Evolutionary conservation across 257 asterid genomes (phyloP), one percentile per base, ranked within the genome.

Genomic region (Oldenlandia corymbosa): DNA sequence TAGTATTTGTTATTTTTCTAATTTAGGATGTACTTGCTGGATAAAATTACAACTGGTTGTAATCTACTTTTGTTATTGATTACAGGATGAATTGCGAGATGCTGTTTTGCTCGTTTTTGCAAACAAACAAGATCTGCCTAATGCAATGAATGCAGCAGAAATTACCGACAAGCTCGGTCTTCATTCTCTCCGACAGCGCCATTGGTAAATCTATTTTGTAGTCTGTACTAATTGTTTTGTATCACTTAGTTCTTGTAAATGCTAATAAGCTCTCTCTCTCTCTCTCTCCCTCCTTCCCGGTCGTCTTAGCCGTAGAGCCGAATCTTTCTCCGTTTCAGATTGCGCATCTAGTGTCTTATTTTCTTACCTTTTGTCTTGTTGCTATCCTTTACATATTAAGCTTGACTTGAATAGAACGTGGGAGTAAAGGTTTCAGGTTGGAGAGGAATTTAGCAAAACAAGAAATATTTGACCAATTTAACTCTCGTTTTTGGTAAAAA

Each of bases 91-190:
- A 20, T 43, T 77, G 66, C 64, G 82, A n/a, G 82, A 77, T 49
- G 79, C 82, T 51, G 82, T 77, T 42, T 59, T 77, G 71, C 79
- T 77, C 21, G 82, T 77, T 23, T 77, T 77, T 66, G 82, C 82
- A 17, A 77, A 77, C 55, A 77, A 77, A 63, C 82, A 77, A 47
- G 82, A 77, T 73, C 73, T 77, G 64, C 82, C 82, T 7, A 77
- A 77, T 73, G 81, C 81, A 47, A 76, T 76, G 81, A 76, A 76
- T 65, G 81, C 81, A 26, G 81, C 81, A 16, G 81, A 76, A 58
- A 76, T 76, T 32, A 76, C 81, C 53, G 81, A 76, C 67, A 76
- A 76, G 58, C 81, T 76, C 36, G 81, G 81, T 24, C 78, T 76
- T 52, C 81, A 76, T 57, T 76, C 81, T 55, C 81, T 76, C 50